phyloP scores from a whole-genome alignment of 305 asterid genomes.

The Solanum aculeatissimum region DNA sequence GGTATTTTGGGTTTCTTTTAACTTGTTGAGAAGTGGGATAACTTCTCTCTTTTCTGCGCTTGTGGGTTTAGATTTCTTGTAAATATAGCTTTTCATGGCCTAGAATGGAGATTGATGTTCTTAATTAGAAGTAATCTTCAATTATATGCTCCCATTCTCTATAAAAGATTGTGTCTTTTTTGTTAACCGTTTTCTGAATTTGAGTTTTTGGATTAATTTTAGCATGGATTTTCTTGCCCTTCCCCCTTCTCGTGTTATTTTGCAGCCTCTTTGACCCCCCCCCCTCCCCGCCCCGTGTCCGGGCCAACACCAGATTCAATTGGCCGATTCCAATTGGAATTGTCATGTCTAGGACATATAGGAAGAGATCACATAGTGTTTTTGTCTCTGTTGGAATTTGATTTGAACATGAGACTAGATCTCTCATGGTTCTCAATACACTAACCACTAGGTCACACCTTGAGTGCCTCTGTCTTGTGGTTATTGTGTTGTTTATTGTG shows the following conservation, averaged over 20 bases:
- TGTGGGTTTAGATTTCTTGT: not conserved
- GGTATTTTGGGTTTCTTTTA: not conserved
- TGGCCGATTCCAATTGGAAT: too few relatives aligned
- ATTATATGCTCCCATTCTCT: not conserved
- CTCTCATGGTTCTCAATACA: too few relatives aligned
- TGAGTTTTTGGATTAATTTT: not conserved
- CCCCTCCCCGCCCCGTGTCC: too few relatives aligned
- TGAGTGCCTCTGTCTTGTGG: too few relatives aligned
- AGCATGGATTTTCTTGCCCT: not conserved
- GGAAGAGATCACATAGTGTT: too few relatives aligned
- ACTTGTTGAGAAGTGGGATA: not conserved
- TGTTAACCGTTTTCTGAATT: not conserved
- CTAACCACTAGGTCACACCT: too few relatives aligned
- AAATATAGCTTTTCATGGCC: not conserved
- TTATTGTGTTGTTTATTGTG: not conserved
- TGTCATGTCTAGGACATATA: too few relatives aligned
- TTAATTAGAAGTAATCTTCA: not conserved
- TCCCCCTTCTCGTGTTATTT: not conserved
- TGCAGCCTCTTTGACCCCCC: not conserved
- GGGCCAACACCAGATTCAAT: too few relatives aligned
- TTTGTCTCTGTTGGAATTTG: too few relatives aligned
- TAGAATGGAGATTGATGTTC: not conserved
- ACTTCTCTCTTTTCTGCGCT: too few relatives aligned
- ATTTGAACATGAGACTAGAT: too few relatives aligned
- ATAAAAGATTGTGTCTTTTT: not conserved